Percentiles rank a stretch among this genome's conserved stretches.
Conservation (phyloP, 139 green algal genomes). For the Axilococcus clingmanii region DNA sequence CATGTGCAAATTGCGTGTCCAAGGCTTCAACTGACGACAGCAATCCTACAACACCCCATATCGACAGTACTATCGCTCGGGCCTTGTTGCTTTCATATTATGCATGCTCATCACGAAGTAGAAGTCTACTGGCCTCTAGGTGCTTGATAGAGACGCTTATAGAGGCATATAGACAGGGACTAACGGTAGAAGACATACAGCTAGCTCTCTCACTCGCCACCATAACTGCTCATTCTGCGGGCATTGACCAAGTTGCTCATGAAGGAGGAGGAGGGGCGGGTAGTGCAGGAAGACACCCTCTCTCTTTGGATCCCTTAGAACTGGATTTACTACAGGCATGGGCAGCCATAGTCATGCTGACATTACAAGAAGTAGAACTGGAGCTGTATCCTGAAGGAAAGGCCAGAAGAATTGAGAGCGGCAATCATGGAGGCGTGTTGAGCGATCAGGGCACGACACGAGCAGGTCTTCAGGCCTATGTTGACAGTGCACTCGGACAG, state of each 20-base stretch:
- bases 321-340: slow-evolving; percentile 48
- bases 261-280: no score
- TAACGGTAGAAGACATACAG: slow-evolving; percentile 27
- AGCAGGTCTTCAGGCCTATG: slow-evolving; percentile 22
- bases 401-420: not conserved
- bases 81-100: slow-evolving; percentile 41
- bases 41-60: no score
- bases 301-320: slow-evolving; percentile 15
- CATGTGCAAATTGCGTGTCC: no score
- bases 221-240: not conserved
- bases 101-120: slow-evolving; percentile 32
- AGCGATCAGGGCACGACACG: not conserved
- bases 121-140: slow-evolving; percentile 46
- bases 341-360: slow-evolving; percentile 47
- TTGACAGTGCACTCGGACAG: slow-evolving; percentile 32
- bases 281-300: no score
- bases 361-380: slow-evolving; percentile 41
- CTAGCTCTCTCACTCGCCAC: slow-evolving; percentile 13
- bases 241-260: no score
- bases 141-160: slow-evolving; percentile 58
- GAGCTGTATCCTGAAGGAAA: slow-evolving; percentile 5
- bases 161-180: slow-evolving; percentile 26
- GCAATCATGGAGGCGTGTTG: not conserved
- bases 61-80: no score
- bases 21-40: no score